Percentiles rank a stretch among this genome's conserved stretches.
Conservation (phyloP, 306 rosid species). For the Castanea sativa region DNA sequence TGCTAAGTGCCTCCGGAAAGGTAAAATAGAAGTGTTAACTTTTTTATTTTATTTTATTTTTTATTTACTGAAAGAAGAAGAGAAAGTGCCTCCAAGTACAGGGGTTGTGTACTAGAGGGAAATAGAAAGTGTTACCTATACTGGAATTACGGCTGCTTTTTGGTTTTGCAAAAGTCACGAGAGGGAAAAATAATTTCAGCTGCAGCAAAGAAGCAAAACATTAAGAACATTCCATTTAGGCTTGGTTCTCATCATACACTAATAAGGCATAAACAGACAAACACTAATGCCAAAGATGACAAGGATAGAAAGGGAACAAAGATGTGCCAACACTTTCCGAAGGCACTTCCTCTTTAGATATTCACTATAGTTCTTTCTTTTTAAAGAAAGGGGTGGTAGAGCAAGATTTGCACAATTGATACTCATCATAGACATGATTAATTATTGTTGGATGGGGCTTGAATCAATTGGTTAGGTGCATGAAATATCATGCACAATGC, state of each 20-base stretch:
- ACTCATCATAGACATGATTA: background rate
- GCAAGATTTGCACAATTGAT: too few species aligned
- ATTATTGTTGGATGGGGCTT: background rate
- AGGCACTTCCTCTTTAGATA: too few species aligned
- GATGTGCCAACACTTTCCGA: conserved; percentile 5
- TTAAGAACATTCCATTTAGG: conserved; percentile 1
- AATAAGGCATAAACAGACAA: background rate
- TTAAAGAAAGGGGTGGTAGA: too few species aligned
- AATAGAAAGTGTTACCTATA: conserved; percentile 51
- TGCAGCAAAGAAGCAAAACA: conserved; percentile 43
- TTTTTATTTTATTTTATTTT: too few species aligned
- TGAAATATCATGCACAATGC: too few species aligned
- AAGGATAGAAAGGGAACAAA: background rate
- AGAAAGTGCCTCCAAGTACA: too few species aligned
- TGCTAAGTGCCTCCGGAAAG: conserved; percentile 4
- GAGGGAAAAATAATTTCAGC: conserved; percentile 93
- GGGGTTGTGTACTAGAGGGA: too few species aligned
- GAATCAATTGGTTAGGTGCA: too few species aligned
- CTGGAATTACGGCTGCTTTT: conserved; percentile 95
- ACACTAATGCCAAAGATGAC: conserved; percentile 9
- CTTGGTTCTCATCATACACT: conserved; percentile 8
- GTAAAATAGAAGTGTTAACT: conserved; percentile 47
- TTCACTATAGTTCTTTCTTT: too few species aligned
- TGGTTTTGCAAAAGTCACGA: conserved; percentile 85
- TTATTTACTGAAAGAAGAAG: too few species aligned